phyloP scores from a whole-genome alignment of 139 green algal species.

The Diplosphaera chodatii region DNA sequence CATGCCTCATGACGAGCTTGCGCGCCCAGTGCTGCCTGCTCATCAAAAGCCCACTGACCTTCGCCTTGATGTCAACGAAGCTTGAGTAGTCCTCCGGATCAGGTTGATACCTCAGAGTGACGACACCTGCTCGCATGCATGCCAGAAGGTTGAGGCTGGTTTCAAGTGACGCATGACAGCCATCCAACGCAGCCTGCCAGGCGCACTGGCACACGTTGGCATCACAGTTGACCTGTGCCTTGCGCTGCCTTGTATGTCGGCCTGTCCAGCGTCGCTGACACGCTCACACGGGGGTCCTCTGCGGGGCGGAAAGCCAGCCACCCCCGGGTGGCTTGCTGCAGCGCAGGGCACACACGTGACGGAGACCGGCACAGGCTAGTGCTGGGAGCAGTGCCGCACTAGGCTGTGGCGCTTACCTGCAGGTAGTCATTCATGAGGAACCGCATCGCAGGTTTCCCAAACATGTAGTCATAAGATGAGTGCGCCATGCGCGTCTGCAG shows the following conservation, averaged over 20 bases:
- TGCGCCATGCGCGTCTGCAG: constrained; percentile 38
- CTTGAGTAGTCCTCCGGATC: not conserved
- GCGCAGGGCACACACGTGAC: no score
- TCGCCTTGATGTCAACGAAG: constrained; percentile 28
- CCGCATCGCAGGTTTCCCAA: constrained; percentile 41
- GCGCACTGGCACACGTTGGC: no score
- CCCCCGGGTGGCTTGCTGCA: not conserved
- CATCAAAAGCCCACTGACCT: no score
- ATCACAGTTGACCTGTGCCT: not conserved
- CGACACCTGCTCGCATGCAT: not conserved
- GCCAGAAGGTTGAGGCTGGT: no score
- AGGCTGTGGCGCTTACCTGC: not conserved
- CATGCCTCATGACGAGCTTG: no score
- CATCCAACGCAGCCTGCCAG: no score
- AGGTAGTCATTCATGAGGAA: constrained; percentile 60
- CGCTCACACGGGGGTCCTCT: constrained; percentile 40
- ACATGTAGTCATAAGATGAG: constrained; percentile 47
- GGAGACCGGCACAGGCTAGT: no score
- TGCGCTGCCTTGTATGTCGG: not conserved
- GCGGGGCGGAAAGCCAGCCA: constrained; percentile 28
- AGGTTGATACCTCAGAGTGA: not conserved
- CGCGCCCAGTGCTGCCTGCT: no score
- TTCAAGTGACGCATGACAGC: no score
- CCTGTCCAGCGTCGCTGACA: constrained; percentile 15
- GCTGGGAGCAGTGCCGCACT: no score